These are phyloP conservation scores for Lenzites betulinus DNA, from an alignment of 768 basidiomycete species.

Conservation along the genomic window DNA sequence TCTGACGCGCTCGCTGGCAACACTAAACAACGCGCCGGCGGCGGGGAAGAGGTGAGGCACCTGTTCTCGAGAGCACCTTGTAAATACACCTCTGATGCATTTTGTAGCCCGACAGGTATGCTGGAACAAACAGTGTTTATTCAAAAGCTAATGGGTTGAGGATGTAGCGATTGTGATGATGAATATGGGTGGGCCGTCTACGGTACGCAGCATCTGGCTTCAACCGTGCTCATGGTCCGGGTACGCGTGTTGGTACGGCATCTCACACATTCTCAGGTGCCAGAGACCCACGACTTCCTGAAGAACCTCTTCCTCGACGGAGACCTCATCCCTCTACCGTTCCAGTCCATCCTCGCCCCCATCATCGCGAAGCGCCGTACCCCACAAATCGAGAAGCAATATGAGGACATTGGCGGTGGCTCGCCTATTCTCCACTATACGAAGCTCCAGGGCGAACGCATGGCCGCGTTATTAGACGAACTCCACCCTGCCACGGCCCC, in stretches of 20 bases:
- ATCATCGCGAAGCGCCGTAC: conserved; percentile 87
- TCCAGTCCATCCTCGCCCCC: conserved; percentile 87
- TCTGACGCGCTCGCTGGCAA: conserved; percentile 46
- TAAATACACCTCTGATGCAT: conserved; percentile 1
- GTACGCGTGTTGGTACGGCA: neutral
- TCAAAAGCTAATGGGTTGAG: neutral
- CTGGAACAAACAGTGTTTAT: neutral
- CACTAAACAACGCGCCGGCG: conserved; percentile 41
- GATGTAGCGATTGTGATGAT: conserved; percentile 85
- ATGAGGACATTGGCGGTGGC: conserved; percentile 92
- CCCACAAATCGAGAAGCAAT: conserved; percentile 93
- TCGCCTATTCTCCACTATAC: conserved; percentile 95
- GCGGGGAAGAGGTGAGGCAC: conserved; percentile 46
- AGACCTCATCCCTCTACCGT: conserved; percentile 94
- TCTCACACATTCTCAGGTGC: conserved; percentile 51
- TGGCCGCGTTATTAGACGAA: conserved; percentile 91
- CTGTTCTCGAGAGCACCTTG: neutral
- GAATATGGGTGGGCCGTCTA: conserved; percentile 98
- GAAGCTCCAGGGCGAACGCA: conserved; percentile 81
- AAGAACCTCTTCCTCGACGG: conserved; percentile 88
- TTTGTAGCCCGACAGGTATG: conserved; percentile 31
- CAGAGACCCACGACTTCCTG: conserved; percentile 92
- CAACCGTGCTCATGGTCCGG: neutral
- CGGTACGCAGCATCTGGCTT: conserved; percentile 50
- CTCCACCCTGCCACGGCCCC: conserved; percentile 92